A percentile compares a stretch with the other conserved stretches of the same genome.
These are phyloP conservation scores for Bryopsis sp. DNA, from an alignment of 139 green algal genomes.

Conservation along the genomic window DNA sequence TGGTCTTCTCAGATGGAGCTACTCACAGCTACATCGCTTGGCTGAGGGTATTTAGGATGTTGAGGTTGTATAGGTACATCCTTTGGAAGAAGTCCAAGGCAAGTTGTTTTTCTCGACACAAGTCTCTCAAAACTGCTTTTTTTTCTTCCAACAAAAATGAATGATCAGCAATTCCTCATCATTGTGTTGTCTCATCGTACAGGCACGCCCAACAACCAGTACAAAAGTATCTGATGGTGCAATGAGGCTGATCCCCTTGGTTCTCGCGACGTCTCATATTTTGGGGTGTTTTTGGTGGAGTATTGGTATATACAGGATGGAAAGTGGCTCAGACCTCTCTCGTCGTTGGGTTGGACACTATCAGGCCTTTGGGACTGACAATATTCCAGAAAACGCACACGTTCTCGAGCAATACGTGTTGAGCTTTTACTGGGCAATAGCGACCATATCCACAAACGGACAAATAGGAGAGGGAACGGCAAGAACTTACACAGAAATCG, in stretches of 20 bases:
- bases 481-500: constrained; percentile 27
- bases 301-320: constrained; percentile 18
- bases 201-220: too few relatives aligned
- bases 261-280: constrained; percentile 23
- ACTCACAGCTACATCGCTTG: too few relatives aligned
- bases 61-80: background rate
- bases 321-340: background rate
- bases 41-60: background rate
- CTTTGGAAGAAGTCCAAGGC: constrained; percentile 6
- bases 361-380: constrained; percentile 4
- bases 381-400: constrained; percentile 7
- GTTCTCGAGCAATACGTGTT: constrained; percentile 36
- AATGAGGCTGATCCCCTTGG: too few relatives aligned
- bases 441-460: constrained; percentile 28
- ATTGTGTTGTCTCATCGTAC: too few relatives aligned
- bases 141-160: too few relatives aligned
- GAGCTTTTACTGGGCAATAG: constrained; percentile 29
- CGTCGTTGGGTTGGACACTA: constrained; percentile 9
- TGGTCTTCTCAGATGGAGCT: too few relatives aligned
- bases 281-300: constrained; percentile 29
- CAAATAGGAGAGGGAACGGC: constrained; percentile 24
- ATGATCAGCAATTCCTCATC: too few relatives aligned
- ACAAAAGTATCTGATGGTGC: too few relatives aligned
- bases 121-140: too few relatives aligned
- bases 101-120: too few relatives aligned